Base-by-base conservation (phyloP, 768 basidiomycete genomes). In the Trametes villosa region DNA sequence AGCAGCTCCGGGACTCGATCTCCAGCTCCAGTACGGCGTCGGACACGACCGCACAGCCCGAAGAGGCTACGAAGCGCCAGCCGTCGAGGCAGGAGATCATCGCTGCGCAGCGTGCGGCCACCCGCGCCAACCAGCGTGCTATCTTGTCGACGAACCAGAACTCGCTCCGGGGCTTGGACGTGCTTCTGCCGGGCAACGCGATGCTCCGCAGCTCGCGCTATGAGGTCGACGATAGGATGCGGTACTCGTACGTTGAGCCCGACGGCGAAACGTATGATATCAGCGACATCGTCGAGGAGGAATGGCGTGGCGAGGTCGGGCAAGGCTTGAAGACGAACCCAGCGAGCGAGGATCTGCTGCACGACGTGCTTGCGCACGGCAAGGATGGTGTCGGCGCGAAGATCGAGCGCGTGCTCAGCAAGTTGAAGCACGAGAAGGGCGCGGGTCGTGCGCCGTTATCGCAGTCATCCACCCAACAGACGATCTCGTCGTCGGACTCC, bases 251-350 rank as follows among this genome's bases (percentile, higher is more conserved):
- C 71, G 90, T 98, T 41, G 88, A 94, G 63, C 82, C 86, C 3
- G 93, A 95, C 62, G 96, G 95, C 2, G 92, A 92, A 75, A 90
- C 89, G 0, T 91, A 88, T 68, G 96, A 98, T 72, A 94, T 98
- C 71, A 94, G 92, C 68, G 90, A 96, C 63, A 88, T 97, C 50
- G 83, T 98, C 47, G 94, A 96, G 70, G 86, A 92, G 73, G 96
- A 96, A 67, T 90, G 91, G 81, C 78, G 84, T n/a, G 85, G 69
- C 27, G 74, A 72, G 52, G 65, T 53, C 24, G 68, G 67, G 1
- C 73, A 38, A 41, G 65, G 41, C 69, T 68, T 44, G 30, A 58
- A 56, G 47, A 45, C 49, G 8, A 58, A 62, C 17, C 47, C 68
- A 15, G 72, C 77, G 30, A 79, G 81, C 69, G 79, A 78, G 40